These are phyloP conservation scores for Neonectria coccinea DNA, from an alignment of 2,329 filamentous ascomycete species.

Conservation along the genomic window DNA sequence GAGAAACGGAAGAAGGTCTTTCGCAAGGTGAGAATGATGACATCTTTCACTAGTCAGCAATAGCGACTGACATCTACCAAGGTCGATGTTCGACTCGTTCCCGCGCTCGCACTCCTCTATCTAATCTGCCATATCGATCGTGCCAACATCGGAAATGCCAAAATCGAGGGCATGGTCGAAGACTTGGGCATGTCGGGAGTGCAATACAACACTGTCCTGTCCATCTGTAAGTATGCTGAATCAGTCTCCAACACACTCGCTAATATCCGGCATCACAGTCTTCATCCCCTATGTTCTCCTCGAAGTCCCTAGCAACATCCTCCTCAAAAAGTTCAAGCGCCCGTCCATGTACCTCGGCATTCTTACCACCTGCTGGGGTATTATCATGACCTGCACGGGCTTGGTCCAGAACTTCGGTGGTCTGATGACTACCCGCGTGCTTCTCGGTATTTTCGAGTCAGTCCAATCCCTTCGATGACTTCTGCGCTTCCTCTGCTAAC, in stretches of 20 bases:
- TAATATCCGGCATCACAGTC: constrained; percentile 9
- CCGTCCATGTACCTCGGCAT: constrained; percentile 41
- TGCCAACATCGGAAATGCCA: constrained; percentile 65
- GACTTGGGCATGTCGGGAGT: constrained; percentile 62
- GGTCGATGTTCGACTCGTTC: constrained; percentile 52
- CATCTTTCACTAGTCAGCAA: background rate
- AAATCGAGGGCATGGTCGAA: constrained; percentile 56
- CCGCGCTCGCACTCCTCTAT: constrained; percentile 67
- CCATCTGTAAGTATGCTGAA: constrained; percentile 74
- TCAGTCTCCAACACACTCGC: background rate
- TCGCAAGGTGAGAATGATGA: constrained; percentile 26
- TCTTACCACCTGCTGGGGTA: constrained; percentile 66
- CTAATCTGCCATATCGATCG: constrained; percentile 68
- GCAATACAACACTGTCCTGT: constrained; percentile 68
- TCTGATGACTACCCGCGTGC: constrained; percentile 71
- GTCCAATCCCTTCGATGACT: constrained; percentile 19
- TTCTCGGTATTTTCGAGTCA: constrained; percentile 74
- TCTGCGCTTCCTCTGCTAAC: constrained; percentile 5
- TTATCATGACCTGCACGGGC: constrained; percentile 73
- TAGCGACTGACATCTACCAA: constrained; percentile 11
- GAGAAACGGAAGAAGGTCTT: constrained; percentile 41
- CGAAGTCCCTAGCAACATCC: constrained; percentile 45
- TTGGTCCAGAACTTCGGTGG: constrained; percentile 69
- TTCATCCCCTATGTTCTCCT: constrained; percentile 41
- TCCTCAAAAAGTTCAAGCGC: constrained; percentile 43